Base-by-base conservation (phyloP, 225 moss, liverwort and hornwort genomes). In the Polytrichum formosum region DNA sequence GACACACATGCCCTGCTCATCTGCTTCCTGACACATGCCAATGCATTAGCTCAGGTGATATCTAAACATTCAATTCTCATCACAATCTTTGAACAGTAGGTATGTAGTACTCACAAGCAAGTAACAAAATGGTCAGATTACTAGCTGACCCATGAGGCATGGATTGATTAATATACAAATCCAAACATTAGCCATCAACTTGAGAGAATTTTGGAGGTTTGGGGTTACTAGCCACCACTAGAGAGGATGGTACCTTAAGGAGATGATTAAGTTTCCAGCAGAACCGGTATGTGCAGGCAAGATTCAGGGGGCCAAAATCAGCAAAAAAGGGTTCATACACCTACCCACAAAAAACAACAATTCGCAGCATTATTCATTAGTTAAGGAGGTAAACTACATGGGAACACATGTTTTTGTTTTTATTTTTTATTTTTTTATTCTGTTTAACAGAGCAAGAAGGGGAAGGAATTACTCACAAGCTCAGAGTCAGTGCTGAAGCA, bases 291-390 rank as follows among this genome's bases (percentile, higher is more conserved):
- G 94, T 92, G 83, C 97, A 98, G 59, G 88, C 94, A 69, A 98
- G 83, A 74, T 94, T 98, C 23, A 98, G 65, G 68, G 97, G 97
- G 74, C 97, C 97, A 73, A 94, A 98, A 79, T 98, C 97, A 19
- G 97, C 85, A 65, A 92, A 94, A 75, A 98, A 98, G 53, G 97
- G 94, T 84, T 98, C 97, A 75, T 98, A 98, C 59, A 98, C 88
- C 97, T 97, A 91, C 73, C 79, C 37, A 23, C 46, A 46, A 46
- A 46, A 46, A 46, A 3, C 46, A 46, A 46, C 46, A 46, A 46
- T 46, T 4, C 4, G 46, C 13, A 46, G 46, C 46, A 46, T 3
- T 46, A 46, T 13, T 46, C 13, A 46, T 13, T 19, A 72, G 59
- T 69, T 20, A 16, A 37, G n/a, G 7, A 69, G 18, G 22, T 20